phyloP scores from a whole-genome alignment of 2,329 filamentous ascomycete species.

The Nemania serpens region DNA sequence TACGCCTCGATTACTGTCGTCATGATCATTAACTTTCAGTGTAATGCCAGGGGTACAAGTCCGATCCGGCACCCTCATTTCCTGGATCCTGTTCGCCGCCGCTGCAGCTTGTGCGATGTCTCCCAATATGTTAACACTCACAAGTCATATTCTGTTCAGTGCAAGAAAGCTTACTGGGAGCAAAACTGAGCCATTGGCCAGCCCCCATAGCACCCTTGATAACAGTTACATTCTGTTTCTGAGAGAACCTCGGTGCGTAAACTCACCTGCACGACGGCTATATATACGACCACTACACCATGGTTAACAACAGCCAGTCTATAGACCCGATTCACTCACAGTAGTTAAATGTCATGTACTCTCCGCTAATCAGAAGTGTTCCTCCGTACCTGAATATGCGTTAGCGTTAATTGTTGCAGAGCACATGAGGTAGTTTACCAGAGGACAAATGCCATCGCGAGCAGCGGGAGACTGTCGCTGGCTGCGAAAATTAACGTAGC shows the following conservation, averaged over 20 bases:
- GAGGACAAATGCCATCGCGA: conserved; percentile 42
- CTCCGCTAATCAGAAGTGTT: conserved; percentile 57
- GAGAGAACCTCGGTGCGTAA: not conserved
- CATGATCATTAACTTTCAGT: conserved; percentile 44
- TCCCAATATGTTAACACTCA: conserved; percentile 23
- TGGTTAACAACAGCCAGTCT: conserved; percentile 20
- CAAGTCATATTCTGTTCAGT: not conserved
- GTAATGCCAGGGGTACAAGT: conserved; percentile 25
- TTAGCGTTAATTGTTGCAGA: conserved; percentile 33
- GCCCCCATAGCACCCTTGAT: conserved; percentile 62
- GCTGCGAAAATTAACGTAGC: conserved; percentile 72
- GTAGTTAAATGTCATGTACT: conserved; percentile 55
- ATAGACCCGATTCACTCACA: conserved; percentile 33
- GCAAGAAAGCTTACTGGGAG: conserved; percentile 50
- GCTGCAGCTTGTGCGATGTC: conserved; percentile 62
- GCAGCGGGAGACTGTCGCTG: conserved; percentile 59
- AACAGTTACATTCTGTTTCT: not conserved
- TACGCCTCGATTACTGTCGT: conserved; percentile 53
- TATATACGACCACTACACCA: conserved; percentile 59
- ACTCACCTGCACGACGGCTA: conserved; percentile 64
- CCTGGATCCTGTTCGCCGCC: conserved; percentile 62
- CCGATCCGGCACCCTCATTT: conserved; percentile 51
- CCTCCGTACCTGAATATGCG: conserved; percentile 68
- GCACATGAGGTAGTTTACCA: conserved; percentile 30
- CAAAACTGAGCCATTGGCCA: conserved; percentile 70